phyloP scores from a whole-genome alignment of 2,329 filamentous ascomycete species.

The Trichoderma sp. region DNA sequence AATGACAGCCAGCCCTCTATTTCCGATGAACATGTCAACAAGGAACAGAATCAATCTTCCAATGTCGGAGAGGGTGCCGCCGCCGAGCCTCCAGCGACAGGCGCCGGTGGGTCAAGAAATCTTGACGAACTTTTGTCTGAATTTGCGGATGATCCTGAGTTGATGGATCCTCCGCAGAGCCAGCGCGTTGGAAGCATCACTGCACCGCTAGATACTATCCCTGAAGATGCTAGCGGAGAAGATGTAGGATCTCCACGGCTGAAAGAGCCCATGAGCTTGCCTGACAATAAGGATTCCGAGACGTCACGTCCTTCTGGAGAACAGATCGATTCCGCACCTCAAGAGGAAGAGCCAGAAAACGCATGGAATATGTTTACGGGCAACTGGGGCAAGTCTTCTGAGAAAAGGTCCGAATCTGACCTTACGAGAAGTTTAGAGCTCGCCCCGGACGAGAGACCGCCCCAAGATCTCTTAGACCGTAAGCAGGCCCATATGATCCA shows the following conservation, averaged over 20 bases:
- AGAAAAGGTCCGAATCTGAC: conserved; percentile 35
- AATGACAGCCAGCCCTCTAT: not conserved
- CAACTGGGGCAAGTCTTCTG: conserved; percentile 27
- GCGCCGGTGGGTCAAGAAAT: not conserved
- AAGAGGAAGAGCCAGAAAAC: conserved; percentile 18
- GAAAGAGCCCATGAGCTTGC: not conserved
- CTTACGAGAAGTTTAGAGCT: conserved; percentile 2
- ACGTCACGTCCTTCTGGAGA: not conserved
- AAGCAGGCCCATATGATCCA: not conserved
- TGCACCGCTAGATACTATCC: not conserved
- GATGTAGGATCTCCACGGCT: not conserved
- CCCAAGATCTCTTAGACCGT: not conserved
- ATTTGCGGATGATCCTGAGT: not conserved
- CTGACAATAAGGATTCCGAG: not conserved
- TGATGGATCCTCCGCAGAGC: not conserved
- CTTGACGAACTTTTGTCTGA: not conserved
- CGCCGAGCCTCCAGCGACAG: not conserved
- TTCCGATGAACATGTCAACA: not conserved
- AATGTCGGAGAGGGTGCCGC: not conserved
- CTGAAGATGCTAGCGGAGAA: not conserved
- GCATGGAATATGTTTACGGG: conserved; percentile 12
- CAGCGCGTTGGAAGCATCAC: not conserved
- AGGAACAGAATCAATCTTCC: not conserved
- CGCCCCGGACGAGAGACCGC: not conserved
- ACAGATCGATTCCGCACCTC: not conserved